Percentiles rank a stretch among this genome's conserved stretches.
Evolutionary conservation across 2,329 filamentous ascomycete species (phyloP).

Genomic region (Biscogniauxia sp.): DNA sequence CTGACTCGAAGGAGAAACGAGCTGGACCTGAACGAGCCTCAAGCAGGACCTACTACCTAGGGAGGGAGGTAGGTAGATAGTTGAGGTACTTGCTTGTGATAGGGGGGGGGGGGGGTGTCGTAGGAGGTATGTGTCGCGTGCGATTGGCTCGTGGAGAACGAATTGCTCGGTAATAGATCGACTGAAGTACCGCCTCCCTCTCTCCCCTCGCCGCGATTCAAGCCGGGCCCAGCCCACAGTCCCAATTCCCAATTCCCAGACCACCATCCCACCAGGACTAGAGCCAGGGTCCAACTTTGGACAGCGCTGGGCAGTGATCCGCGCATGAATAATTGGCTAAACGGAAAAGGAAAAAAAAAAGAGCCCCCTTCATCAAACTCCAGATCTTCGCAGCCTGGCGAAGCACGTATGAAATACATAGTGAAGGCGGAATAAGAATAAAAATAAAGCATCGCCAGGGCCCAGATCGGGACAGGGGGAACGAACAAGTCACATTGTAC

Average conservation of each 20-base stretch:
- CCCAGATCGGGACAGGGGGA: slow-evolving; percentile 6
- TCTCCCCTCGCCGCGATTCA: slow-evolving; percentile 20
- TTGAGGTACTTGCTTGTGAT: background rate
- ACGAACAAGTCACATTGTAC: slow-evolving; percentile 10
- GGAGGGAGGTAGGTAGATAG: no score
- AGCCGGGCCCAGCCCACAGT: slow-evolving; percentile 9
- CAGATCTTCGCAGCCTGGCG: background rate
- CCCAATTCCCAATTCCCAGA: slow-evolving; percentile 1
- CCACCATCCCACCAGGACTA: background rate
- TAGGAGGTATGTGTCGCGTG: background rate
- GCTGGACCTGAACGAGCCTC: background rate
- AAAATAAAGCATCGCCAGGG: background rate
- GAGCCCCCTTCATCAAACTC: background rate
- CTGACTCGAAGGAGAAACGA: background rate
- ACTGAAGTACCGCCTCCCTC: slow-evolving; percentile 12
- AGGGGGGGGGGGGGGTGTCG: background rate
- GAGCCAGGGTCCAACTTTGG: slow-evolving; percentile 11
- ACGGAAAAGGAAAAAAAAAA: slow-evolving; percentile 6
- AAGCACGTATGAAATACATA: no score
- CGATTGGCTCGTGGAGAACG: background rate
- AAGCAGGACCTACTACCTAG: no score
- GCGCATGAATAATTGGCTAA: slow-evolving; percentile 7
- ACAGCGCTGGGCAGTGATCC: background rate
- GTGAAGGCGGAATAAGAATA: no score
- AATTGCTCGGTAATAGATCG: slow-evolving; percentile 17